These are phyloP conservation scores for Paramarasmius palmivorus DNA, from an alignment of 1,284 basidiomycete species.

Conservation along the genomic window DNA sequence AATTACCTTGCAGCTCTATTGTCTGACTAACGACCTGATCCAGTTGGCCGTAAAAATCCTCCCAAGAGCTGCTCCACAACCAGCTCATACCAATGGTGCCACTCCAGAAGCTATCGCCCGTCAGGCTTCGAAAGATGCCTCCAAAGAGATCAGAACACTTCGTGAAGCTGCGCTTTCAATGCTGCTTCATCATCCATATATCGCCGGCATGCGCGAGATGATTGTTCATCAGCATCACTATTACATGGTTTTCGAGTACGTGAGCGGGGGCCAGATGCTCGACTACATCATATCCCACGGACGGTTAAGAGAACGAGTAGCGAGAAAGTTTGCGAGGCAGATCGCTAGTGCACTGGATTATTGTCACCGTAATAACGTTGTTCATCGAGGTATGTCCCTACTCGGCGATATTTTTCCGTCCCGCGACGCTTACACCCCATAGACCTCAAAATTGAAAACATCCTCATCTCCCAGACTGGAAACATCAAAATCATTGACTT, in stretches of 20 bases:
- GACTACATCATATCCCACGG: conserved; percentile 99
- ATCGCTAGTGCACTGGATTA: conserved; percentile 96
- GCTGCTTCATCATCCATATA: conserved; percentile 96
- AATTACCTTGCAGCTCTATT: conserved; percentile 9
- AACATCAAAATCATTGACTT: conserved; percentile 99
- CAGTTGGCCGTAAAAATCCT: conserved; percentile 98
- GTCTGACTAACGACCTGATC: conserved; percentile 1
- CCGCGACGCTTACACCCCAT: conserved; percentile 6
- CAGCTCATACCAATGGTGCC: conserved; percentile 45
- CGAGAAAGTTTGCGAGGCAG: conserved; percentile 95
- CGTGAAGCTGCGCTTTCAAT: conserved; percentile 94
- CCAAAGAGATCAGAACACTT: conserved; percentile 94
- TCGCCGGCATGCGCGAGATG: conserved; percentile 99
- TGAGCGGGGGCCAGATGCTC: conserved; percentile 98
- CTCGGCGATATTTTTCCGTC: conserved; percentile 9
- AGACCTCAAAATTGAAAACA: conserved; percentile 99
- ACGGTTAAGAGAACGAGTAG: conserved; percentile 91
- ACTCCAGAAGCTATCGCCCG: conserved; percentile 63
- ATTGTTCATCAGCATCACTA: conserved; percentile 95
- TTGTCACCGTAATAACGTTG: conserved; percentile 96
- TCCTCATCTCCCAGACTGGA: conserved; percentile 96
- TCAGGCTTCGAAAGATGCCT: conserved; percentile 87
- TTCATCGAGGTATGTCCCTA: conserved; percentile 73
- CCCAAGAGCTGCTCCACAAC: conserved; percentile 72
- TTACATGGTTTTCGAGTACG: conserved; percentile 99